Base-by-base conservation (phyloP, 2,329 filamentous ascomycete species). In the Diaporthe sp. region DNA sequence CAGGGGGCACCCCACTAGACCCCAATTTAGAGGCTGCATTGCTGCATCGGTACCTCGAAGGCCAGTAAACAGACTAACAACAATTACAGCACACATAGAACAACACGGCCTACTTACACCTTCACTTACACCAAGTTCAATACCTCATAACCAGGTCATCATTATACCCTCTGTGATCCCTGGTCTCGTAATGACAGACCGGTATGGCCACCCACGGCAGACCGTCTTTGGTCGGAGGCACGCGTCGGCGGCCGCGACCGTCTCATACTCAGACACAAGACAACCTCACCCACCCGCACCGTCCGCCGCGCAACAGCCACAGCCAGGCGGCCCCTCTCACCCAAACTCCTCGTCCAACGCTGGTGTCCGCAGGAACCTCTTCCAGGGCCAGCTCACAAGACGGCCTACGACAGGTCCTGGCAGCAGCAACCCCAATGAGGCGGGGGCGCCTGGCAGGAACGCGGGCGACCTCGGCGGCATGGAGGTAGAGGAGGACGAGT, bases 351-450 rank as follows among this genome's bases (percentile, higher is more conserved):
- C 72, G 3, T 57, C 58, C 31, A 60, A 25, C 34, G 39, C 70
- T 4, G 84, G 82, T 63, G 86, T 89, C 49, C 88, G 88, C 28
- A 85, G 88, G 76, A 92, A 91, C 82, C 86, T 92, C 72, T 92
- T 92, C 83, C 90, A 91, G 80, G 87, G 86, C 82, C 88, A 91
- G 76, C 86, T 92, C 74, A 90, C 88, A 68, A 87, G 90, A 47
- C 88, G 90, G 37, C 88, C 90, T n/a, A 89, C 90, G 4, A 25
- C 42, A 9, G 44, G 53, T 2, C 42, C 63, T 4, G 74, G 61
- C 85, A 22, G 80, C 81, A 51, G 83, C 83, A 28, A 81, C 83
- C 12, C 81, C 81, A 39, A 85, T 87, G 17, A 84, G 83, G 68
- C 77, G 87, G 71, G 51, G n/a, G 44, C 25, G 7, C 12, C 65